Base-by-base conservation (phyloP, 495 filamentous ascomycete species). In the Xylaria palmicola region DNA sequence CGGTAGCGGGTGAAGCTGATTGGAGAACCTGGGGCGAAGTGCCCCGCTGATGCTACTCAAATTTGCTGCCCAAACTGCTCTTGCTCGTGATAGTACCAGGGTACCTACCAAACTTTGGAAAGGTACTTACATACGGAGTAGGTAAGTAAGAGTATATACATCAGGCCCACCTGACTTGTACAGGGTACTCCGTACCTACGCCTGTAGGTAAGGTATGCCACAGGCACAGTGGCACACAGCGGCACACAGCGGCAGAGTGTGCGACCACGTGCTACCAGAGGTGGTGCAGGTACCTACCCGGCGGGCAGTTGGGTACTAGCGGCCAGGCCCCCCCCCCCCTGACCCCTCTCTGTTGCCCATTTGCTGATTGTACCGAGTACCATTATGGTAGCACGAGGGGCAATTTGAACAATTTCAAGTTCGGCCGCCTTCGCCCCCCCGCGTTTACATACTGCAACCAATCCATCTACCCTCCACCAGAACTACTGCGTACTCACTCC, bases 341-440 rank as follows among this genome's bases (percentile, higher is more conserved):
- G 44, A 32, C 32, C 24, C 44, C 32, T 48, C 10, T 1, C n/a
- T 4, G n/a, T n/a, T n/a, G 24, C 52, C 40, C 55, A 48, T 58
- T 39, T 56, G 52, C 43, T 43, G 52, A 43, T 55, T n/a, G n/a
- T n/a, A n/a, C n/a, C n/a, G n/a, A n/a, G n/a, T n/a, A n/a, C n/a
- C n/a, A n/a, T n/a, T n/a, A n/a, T n/a, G n/a, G 15, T 27, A 34
- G 10, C 39, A 45, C 48, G 58, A 60, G 58, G 58, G 58, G 58
- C 58, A 60, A 30, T 49, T 48, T 36, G n/a, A 50, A 43, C 26
- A 52, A 51, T 52, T 60, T 52, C 39, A 45, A 39, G 54, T 24
- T 36, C 58, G 39, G 37, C 49, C 40, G 40, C 55, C 50, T 54
- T 55, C 30, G 20, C 40, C 59, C 40, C 59, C 59, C 59, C 59